These are phyloP conservation scores for Hypomontagnella submonticulosa DNA, from an alignment of 495 filamentous ascomycete species.

Conservation along the genomic window DNA sequence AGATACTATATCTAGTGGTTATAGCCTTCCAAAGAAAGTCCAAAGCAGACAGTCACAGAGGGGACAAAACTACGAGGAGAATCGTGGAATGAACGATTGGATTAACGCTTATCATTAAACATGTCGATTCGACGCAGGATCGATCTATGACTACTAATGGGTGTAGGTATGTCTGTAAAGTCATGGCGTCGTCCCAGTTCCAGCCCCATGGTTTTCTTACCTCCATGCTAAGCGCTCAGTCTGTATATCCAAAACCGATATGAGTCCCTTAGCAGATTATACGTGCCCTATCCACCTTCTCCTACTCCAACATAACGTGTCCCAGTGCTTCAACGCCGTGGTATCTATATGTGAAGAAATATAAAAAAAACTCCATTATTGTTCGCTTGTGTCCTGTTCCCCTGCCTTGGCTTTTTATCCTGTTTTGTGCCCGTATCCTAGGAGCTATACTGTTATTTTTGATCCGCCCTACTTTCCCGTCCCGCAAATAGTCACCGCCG, in stretches of 20 bases:
- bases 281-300: not conserved
- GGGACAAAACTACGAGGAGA: not conserved
- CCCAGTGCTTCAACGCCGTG: slow-evolving; percentile 8
- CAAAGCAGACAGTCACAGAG: not conserved
- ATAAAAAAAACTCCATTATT: not conserved
- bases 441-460: not conserved
- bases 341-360: slow-evolving; percentile 17
- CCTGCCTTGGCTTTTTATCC: not conserved
- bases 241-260: not conserved
- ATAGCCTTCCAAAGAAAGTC: not conserved
- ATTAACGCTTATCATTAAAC: slow-evolving; percentile 32
- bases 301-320: too few relatives aligned
- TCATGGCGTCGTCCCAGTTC: not conserved
- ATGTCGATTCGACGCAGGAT: slow-evolving; percentile 26
- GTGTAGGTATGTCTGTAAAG: slow-evolving; percentile 5
- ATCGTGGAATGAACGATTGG: too few relatives aligned
- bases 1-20: too few relatives aligned
- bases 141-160: slow-evolving; percentile 28
- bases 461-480: not conserved
- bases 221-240: not conserved
- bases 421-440: not conserved
- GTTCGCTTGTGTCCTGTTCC: not conserved
- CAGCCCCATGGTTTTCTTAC: not conserved
- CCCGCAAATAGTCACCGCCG: too few relatives aligned
- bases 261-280: too few relatives aligned